phyloP scores from a whole-genome alignment of 2,329 filamentous ascomycete species.

The Pseudogymnoascus sp. region DNA sequence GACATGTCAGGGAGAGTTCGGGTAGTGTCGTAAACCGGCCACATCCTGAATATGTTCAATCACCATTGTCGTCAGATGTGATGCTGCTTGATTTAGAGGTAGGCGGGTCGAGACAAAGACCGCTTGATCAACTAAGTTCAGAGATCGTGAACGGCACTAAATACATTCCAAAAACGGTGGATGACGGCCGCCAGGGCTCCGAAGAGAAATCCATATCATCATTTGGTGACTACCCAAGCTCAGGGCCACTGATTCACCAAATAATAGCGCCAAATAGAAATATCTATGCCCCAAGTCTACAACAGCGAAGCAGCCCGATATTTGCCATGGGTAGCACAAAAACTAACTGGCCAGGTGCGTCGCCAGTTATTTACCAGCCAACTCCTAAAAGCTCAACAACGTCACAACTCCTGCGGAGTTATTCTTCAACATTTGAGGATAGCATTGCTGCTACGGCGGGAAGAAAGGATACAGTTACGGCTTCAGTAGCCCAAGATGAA shows the following conservation, averaged over 20 bases:
- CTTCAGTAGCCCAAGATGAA: slow-evolving; percentile 18
- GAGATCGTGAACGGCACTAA: background rate
- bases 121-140: background rate
- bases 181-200: background rate
- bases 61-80: slow-evolving; percentile 20
- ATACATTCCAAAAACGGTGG: background rate
- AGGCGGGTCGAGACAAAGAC: background rate
- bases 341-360: background rate
- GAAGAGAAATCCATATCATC: background rate
- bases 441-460: slow-evolving; percentile 23
- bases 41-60: slow-evolving; percentile 2
- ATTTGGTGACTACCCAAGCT: background rate
- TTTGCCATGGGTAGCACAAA: background rate
- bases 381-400: slow-evolving; percentile 19
- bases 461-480: background rate
- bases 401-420: slow-evolving; percentile 17
- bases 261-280: background rate
- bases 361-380: slow-evolving; percentile 19
- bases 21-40: slow-evolving; percentile 16
- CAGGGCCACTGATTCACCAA: background rate
- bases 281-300: background rate
- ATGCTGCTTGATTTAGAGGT: slow-evolving; percentile 21
- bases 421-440: slow-evolving; percentile 14
- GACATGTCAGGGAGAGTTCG: slow-evolving; percentile 21
- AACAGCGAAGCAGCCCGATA: background rate